Percentiles rank a stretch among this genome's conserved stretches.
These are phyloP conservation scores for Colletotrichum cordylinicola DNA, from an alignment of 2,329 filamentous ascomycete species.

Conservation along the genomic window DNA sequence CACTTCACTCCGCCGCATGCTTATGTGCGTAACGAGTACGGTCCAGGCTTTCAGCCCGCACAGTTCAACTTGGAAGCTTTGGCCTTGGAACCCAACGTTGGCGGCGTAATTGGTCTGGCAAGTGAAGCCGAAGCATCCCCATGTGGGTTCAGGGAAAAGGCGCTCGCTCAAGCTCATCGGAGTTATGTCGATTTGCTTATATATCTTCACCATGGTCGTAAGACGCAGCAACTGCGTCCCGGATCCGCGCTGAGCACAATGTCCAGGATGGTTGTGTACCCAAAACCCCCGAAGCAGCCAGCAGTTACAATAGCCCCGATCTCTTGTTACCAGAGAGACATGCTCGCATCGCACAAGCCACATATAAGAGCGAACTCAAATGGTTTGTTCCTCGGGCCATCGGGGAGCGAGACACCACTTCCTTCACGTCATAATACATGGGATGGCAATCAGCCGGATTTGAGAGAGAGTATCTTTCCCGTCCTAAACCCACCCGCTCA, in stretches of 20 bases:
- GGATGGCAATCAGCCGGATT: not conserved
- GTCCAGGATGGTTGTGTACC: conserved; percentile 60
- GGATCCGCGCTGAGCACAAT: conserved; percentile 37
- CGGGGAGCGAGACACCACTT: not conserved
- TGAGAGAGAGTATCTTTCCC: not conserved
- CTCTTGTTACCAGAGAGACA: not conserved
- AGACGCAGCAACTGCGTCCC: conserved; percentile 44
- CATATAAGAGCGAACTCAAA: not conserved
- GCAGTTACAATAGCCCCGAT: not conserved
- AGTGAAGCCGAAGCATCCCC: conserved; percentile 27
- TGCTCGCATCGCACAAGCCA: not conserved
- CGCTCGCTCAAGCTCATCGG: conserved; percentile 72
- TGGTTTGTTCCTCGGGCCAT: not conserved
- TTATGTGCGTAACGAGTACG: not conserved
- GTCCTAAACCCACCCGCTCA: not conserved
- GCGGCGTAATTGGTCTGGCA: conserved; percentile 18
- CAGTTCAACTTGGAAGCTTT: conserved; percentile 36
- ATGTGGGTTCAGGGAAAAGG: conserved; percentile 68
- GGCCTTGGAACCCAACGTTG: conserved; percentile 29
- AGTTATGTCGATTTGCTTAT: conserved; percentile 75
- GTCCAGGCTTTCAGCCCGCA: not conserved
- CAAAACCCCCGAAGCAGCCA: conserved; percentile 52
- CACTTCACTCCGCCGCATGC: conserved; percentile 1
- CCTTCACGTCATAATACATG: not conserved
- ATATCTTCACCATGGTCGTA: conserved; percentile 67